Evolutionary conservation across 768 basidiomycete species (phyloP), one percentile per base, ranked within the genome.

Genomic region (Psilocybe cubensis): DNA sequence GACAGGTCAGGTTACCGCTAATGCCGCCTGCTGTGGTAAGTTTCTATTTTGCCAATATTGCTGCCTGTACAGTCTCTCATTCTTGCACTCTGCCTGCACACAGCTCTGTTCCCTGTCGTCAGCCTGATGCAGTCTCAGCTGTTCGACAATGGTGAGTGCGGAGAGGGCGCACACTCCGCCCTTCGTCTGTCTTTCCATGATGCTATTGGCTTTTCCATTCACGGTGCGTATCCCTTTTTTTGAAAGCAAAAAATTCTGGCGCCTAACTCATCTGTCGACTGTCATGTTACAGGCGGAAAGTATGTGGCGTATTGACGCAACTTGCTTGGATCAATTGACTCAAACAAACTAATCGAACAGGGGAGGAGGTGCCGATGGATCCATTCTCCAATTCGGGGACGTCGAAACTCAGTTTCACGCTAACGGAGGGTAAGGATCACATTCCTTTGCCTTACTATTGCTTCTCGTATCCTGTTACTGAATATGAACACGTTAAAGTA

Each of bases 121-220:
- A 61, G 71, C 65, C 67, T 69, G 51, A 57, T 75, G n/a, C 73
- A 74, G 58, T 31, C 66, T 33, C 64, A 66, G 28, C 66, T 75
- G 20, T 74, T 74, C 66, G 70, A 74, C 41, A 63, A 63, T 31
- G 69, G 63, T 42, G 66, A 73, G 55, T 76, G 74, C 58, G 72
- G 73, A 40, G 73, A 74, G 57, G 69, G 64, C 40, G 63, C 61
- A 23, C 66, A 66, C 54, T 59, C 62, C 43, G 67, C 66, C 52
- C 62, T 66, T 48, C 65, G 65, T 47, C 52, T 66, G 8, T 49
- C 63, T 4, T 66, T 66, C 63, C 65, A 66, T 55, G 65, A 66
- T 31, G 65, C 65, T 11, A 66, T 66, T 43, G 65, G 58, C 18
- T 57, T 61, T 52, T 64, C 63, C 4, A 45, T 63, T 52, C 61